Conservation (phyloP, 371 early-diverging fungal species). For the Apophysomyces ossiformis region DNA sequence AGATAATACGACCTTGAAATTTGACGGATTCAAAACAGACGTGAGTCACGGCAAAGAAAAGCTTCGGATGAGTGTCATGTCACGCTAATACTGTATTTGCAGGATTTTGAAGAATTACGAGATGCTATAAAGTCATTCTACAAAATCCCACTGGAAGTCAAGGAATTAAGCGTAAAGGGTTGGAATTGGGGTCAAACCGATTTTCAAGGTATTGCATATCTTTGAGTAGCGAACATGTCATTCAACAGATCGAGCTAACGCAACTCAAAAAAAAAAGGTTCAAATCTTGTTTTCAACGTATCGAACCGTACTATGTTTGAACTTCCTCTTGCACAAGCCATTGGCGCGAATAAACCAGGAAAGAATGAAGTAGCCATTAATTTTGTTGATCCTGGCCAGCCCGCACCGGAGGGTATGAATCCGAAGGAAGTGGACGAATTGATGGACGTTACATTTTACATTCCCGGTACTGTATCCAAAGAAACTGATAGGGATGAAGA, state of each 20-base stretch:
- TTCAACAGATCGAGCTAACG: background rate
- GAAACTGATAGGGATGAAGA: conserved; percentile 53
- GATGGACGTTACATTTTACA: conserved; percentile 92
- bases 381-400: conserved; percentile 73
- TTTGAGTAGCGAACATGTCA: background rate
- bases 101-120: conserved; percentile 83
- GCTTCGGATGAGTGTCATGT: too few relatives aligned
- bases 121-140: conserved; percentile 72
- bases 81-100: background rate
- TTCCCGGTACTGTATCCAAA: conserved; percentile 84
- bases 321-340: conserved; percentile 86
- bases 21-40: conserved; percentile 89
- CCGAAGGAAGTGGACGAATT: conserved; percentile 75
- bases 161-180: conserved; percentile 88
- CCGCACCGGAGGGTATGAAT: conserved; percentile 56
- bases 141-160: conserved; percentile 75
- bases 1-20: conserved; percentile 75
- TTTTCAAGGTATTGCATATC: conserved; percentile 62
- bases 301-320: conserved; percentile 89
- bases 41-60: conserved; percentile 38
- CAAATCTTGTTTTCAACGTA: conserved; percentile 80
- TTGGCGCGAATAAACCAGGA: conserved; percentile 84
- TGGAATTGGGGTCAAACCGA: conserved; percentile 97
- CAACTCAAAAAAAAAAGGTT: conserved; percentile 48
- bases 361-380: conserved; percentile 95